Evolutionary conservation across 2,329 filamentous ascomycete genomes (phyloP).

Genomic region (Metarhizium brunneum): DNA sequence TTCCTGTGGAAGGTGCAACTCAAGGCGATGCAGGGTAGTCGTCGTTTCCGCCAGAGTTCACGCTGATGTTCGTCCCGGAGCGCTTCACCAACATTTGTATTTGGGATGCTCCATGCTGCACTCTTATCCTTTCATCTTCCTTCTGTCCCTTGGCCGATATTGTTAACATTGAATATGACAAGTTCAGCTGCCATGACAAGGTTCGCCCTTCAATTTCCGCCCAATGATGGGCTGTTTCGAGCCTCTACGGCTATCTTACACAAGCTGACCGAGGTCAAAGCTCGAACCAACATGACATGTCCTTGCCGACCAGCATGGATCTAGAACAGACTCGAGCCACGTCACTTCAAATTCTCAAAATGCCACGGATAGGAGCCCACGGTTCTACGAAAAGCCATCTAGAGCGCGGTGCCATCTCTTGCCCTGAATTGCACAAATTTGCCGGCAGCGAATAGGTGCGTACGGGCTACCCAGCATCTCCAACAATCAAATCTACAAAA

Average conservation of each 20-base stretch:
- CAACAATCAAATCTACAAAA: neutral
- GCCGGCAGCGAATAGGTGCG: conserved; percentile 1
- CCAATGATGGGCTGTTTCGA: neutral
- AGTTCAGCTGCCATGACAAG: neutral
- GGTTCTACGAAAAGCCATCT: neutral
- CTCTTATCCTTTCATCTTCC: neutral
- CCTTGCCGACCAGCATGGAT: neutral
- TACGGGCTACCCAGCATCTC: neutral
- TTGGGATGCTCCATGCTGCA: neutral
- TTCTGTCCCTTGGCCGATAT: neutral
- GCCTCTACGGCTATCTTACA: neutral
- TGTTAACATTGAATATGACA: neutral
- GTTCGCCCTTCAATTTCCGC: neutral
- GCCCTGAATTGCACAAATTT: conserved; percentile 4
- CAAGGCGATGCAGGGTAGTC: neutral
- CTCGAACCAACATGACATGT: neutral
- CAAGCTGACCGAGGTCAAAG: neutral
- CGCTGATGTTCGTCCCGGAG: neutral
- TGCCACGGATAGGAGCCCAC: neutral
- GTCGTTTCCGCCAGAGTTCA: neutral
- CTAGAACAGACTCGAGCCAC: neutral
- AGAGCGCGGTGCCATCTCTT: conserved; percentile 4
- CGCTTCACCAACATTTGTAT: neutral
- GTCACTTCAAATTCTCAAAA: neutral
- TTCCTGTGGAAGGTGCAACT: neutral